phyloP scores from a whole-genome alignment of 1,139 yeast species.

The Blastobotrys persicus region DNA sequence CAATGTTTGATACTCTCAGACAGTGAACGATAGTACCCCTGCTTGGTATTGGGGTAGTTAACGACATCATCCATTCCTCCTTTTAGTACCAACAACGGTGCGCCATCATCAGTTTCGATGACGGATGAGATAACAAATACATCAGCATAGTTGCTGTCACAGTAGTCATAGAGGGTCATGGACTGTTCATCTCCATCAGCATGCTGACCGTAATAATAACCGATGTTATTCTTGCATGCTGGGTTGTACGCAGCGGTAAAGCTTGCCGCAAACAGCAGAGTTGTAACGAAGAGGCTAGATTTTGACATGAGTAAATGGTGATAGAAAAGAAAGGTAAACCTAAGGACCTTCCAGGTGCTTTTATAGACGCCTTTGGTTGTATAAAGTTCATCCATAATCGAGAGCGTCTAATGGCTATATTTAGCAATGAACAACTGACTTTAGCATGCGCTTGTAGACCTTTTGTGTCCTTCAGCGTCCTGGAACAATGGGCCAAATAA shows the following conservation, averaged over 20 bases:
- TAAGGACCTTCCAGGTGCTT: not conserved
- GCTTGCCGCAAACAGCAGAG: not conserved
- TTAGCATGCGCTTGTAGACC: too few species aligned
- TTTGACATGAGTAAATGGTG: too few species aligned
- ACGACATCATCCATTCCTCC: conserved; percentile 23
- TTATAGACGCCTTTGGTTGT: not conserved
- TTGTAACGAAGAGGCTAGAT: not conserved
- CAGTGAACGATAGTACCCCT: conserved; percentile 37
- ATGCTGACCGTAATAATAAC: conserved; percentile 1
- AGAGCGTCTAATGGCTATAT: not conserved
- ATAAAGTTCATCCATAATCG: too few species aligned
- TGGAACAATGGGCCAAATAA: too few species aligned
- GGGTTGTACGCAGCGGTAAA: not conserved
- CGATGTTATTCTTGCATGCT: conserved; percentile 1
- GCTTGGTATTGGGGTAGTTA: conserved; percentile 30
- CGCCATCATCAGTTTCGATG: not conserved
- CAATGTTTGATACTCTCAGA: conserved; percentile 74
- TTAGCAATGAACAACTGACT: not conserved
- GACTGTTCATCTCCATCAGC: not conserved
- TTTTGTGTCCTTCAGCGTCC: too few species aligned
- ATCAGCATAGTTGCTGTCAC: conserved; percentile 7
- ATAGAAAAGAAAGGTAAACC: not conserved
- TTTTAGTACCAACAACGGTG: not conserved
- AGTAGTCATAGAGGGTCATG: not conserved
- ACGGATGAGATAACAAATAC: conserved; percentile 1